Evolutionary conservation across 345 rosid species (phyloP).

Genomic region (Eucalyptus pumila): DNA sequence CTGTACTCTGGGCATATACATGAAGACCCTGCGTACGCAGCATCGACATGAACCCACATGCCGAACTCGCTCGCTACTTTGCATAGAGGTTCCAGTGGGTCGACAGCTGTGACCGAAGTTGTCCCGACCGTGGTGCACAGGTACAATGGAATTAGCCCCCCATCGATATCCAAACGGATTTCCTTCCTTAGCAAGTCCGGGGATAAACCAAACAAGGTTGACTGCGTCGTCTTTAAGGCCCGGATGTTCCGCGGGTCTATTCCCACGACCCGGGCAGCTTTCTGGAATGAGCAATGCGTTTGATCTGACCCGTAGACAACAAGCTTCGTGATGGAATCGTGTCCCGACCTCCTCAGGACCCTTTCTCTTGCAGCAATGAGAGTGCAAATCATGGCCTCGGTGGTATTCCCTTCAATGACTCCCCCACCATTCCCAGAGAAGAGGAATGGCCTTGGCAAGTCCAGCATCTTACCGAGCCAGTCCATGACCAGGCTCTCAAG

Average conservation of each 20-base stretch:
- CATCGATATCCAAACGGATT: not conserved
- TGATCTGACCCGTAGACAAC: not conserved
- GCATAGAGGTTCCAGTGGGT: constrained; percentile 9
- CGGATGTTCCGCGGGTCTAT: constrained; percentile 30
- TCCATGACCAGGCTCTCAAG: constrained; percentile 30
- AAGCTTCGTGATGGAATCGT: not conserved
- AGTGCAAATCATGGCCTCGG: not conserved
- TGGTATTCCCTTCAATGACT: not conserved
- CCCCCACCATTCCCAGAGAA: not conserved
- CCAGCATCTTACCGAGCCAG: constrained; percentile 24
- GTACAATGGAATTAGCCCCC: constrained; percentile 13
- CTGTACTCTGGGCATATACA: constrained; percentile 50
- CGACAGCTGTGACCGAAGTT: constrained; percentile 14
- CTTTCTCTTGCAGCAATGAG: not conserved
- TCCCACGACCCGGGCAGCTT: constrained; percentile 17
- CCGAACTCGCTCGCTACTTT: constrained; percentile 1
- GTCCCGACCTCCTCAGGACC: not conserved
- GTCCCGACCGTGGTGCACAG: constrained; percentile 31
- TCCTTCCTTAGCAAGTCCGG: not conserved
- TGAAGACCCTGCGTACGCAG: constrained; percentile 38
- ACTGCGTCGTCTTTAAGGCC: constrained; percentile 7
- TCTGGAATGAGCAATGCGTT: not conserved
- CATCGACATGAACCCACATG: constrained; percentile 46
- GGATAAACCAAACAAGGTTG: not conserved
- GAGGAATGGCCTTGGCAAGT: constrained; percentile 4